Evolutionary conservation across 306 rosid genomes (phyloP).

Genomic region (Cicer arietinum): DNA sequence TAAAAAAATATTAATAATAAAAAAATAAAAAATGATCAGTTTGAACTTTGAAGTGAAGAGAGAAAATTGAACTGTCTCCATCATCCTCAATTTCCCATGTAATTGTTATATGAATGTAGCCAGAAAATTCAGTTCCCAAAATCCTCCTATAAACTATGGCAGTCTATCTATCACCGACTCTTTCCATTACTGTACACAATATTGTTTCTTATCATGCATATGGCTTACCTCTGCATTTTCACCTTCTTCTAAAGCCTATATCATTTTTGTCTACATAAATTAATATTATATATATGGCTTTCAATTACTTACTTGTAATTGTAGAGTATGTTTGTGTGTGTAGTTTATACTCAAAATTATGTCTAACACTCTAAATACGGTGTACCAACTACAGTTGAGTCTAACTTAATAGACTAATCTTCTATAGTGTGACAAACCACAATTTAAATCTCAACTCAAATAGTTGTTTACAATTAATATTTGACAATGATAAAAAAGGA

Average conservation of each 20-base stretch:
- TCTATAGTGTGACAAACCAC: no score
- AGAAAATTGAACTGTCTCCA: slow-evolving; percentile 41
- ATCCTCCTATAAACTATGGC: slow-evolving; percentile 50
- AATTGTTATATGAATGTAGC: slow-evolving; percentile 50
- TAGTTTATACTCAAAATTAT: no score
- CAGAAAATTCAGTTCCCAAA: slow-evolving; percentile 53
- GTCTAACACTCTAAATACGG: no score
- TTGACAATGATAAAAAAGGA: no score
- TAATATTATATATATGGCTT: no score
- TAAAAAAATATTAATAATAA: no score
- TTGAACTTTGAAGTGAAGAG: slow-evolving; percentile 9
- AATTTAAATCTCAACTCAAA: no score
- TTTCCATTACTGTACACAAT: slow-evolving; percentile 41
- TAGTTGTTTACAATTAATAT: no score
- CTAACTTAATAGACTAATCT: no score
- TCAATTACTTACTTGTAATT: no score
- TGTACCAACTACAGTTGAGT: no score
- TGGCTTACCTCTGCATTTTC: slow-evolving; percentile 38
- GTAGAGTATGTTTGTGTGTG: no score
- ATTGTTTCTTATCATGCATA: slow-evolving; percentile 57
- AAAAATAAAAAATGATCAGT: background rate
- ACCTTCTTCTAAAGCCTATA: slow-evolving; percentile 40
- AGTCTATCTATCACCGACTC: slow-evolving; percentile 61
- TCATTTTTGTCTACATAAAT: background rate
- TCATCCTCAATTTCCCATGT: slow-evolving; percentile 56